phyloP scores from a whole-genome alignment of 352 stramenopile species.

The Phytopythium sindhum region DNA sequence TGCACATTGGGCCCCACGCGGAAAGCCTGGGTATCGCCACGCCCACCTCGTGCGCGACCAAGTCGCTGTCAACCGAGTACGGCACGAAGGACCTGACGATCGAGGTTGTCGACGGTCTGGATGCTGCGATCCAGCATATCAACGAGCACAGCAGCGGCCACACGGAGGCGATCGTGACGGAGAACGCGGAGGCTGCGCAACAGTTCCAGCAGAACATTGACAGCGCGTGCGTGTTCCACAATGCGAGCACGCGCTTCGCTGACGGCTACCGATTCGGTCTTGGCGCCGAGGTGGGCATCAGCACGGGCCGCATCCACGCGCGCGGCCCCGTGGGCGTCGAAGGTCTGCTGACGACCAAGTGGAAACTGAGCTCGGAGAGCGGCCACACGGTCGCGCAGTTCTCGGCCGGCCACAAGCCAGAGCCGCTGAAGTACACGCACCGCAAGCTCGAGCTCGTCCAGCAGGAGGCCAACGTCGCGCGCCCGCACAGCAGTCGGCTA shows the following conservation, averaged over 20 bases:
- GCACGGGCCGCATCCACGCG: conserved; percentile 96
- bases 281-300: conserved; percentile 97
- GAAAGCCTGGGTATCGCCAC: conserved; percentile 67
- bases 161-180: conserved; percentile 97
- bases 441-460: conserved; percentile 72
- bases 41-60: conserved; percentile 63
- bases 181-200: conserved; percentile 75
- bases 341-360: conserved; percentile 97
- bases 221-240: conserved; percentile 98
- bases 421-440: conserved; percentile 73
- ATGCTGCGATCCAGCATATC: conserved; percentile 94
- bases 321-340: conserved; percentile 96
- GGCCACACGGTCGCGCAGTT: conserved; percentile 85
- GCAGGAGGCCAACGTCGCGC: conserved; percentile 52
- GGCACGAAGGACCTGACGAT: conserved; percentile 92
- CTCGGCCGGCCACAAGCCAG: conserved; percentile 22
- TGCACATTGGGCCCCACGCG: conserved; percentile 89
- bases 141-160: conserved; percentile 95
- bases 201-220: conserved; percentile 87
- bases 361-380: conserved; percentile 89
- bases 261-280: conserved; percentile 98
- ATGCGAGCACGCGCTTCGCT: conserved; percentile 94
- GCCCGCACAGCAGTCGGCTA: conserved; percentile 65
- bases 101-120: conserved; percentile 89
- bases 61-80: conserved; percentile 92